Conservation (phyloP, 148 eudicot species). For the Rhododendron williamsianum region DNA sequence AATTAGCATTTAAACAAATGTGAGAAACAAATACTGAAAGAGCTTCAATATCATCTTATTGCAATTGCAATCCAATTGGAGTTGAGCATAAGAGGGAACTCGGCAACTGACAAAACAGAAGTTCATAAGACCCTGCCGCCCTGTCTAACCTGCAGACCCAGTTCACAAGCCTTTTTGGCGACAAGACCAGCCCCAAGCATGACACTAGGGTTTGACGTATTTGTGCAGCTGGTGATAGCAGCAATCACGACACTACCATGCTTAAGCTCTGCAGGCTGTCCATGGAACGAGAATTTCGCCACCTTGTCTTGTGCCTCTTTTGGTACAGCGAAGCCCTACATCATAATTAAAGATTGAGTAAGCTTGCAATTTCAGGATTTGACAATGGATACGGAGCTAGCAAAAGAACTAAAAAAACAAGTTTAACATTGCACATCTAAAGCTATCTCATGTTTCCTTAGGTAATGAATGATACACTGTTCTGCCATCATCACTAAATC, state of each 20-base stretch:
- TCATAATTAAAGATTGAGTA: conserved; percentile 4
- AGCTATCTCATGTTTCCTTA: background rate
- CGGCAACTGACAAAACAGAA: background rate
- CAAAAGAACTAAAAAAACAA: background rate
- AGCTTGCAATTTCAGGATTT: background rate
- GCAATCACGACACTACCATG: conserved; percentile 74
- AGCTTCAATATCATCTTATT: background rate
- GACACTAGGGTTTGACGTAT: conserved; percentile 68
- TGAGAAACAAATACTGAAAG: background rate
- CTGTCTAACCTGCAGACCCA: conserved; percentile 44
- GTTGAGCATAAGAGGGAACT: background rate
- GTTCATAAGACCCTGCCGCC: background rate
- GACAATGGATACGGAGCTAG: background rate
- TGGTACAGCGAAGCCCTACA: conserved; percentile 62
- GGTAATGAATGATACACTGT: background rate
- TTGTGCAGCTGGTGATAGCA: conserved; percentile 68
- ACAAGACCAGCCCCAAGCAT: conserved; percentile 67
- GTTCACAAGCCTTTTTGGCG: conserved; percentile 53
- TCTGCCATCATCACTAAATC: background rate
- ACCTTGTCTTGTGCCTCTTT: conserved; percentile 56
- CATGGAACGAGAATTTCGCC: conserved; percentile 53
- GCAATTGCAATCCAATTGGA: background rate
- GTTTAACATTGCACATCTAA: background rate
- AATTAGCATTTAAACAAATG: background rate
- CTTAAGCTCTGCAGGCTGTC: conserved; percentile 58